These are phyloP conservation scores for Batkoa obscura DNA, from an alignment of 371 early-diverging fungal genomes.

Conservation along the genomic window DNA sequence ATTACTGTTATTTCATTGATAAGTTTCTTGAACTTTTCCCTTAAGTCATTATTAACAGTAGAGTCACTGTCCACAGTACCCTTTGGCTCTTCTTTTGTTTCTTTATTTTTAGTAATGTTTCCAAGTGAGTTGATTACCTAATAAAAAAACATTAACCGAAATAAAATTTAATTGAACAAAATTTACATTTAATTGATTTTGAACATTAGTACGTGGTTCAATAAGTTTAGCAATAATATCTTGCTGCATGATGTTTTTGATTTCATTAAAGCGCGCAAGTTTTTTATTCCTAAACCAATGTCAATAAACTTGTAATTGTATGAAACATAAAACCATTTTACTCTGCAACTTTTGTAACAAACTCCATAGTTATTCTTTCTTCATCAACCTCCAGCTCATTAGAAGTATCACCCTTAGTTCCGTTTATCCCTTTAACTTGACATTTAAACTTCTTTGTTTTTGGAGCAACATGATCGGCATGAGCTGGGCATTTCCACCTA, in stretches of 20 bases:
- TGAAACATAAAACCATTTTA: not conserved
- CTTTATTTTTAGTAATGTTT: not conserved
- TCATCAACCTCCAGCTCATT: not conserved
- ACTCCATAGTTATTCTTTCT: not conserved
- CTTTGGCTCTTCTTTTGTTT: not conserved
- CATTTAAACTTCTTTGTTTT: too few species aligned
- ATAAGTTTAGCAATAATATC: not conserved
- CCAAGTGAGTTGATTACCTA: not conserved
- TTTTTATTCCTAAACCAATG: not conserved
- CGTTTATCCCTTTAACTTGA: too few species aligned
- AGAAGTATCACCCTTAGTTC: too few species aligned
- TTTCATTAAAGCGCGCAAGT: not conserved
- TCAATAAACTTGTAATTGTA: not conserved
- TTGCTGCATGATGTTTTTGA: not conserved
- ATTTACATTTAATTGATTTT: not conserved
- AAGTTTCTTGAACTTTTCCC: not conserved
- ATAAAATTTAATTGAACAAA: not conserved
- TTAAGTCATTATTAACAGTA: not conserved
- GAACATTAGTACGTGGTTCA: not conserved
- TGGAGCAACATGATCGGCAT: conserved; percentile 38
- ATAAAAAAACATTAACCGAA: not conserved
- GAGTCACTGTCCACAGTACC: not conserved
- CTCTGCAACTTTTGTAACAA: not conserved
- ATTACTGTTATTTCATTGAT: too few species aligned
- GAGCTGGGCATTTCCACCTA: conserved; percentile 80